phyloP scores from a whole-genome alignment of 495 filamentous ascomycete genomes.

The Xanthoparmelia taractica region DNA sequence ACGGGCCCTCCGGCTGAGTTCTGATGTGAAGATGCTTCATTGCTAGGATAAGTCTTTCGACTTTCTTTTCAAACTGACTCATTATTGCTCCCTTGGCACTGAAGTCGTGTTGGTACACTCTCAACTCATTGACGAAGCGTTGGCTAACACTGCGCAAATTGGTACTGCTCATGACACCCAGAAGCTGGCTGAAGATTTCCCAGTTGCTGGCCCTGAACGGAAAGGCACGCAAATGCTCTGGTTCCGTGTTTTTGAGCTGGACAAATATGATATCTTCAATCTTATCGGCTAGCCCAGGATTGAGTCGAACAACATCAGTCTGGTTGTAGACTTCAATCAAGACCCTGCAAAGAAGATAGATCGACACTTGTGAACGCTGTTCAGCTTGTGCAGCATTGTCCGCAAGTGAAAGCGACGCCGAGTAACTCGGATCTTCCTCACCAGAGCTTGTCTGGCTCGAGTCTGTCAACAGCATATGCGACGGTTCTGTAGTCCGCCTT shows the following conservation, averaged over 20 bases:
- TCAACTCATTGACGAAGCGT: slow-evolving; percentile 73
- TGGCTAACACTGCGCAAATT: slow-evolving; percentile 78
- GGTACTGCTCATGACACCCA: slow-evolving; percentile 90
- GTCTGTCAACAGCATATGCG: slow-evolving; percentile 33
- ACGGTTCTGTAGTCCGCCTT: slow-evolving; percentile 50
- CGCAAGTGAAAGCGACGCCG: slow-evolving; percentile 41
- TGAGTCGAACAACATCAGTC: slow-evolving; percentile 72
- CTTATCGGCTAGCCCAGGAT: slow-evolving; percentile 78
- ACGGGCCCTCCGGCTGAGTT: slow-evolving; percentile 58
- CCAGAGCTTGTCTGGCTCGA: slow-evolving; percentile 19
- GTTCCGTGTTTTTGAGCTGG: slow-evolving; percentile 80
- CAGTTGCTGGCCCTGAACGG: slow-evolving; percentile 85
- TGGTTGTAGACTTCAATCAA: slow-evolving; percentile 90
- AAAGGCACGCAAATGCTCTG: slow-evolving; percentile 62
- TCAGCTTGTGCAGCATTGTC: slow-evolving; percentile 68
- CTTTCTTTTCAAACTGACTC: slow-evolving; percentile 64
- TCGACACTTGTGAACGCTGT: slow-evolving; percentile 80
- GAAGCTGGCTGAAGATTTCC: slow-evolving; percentile 81
- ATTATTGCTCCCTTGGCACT: slow-evolving; percentile 50
- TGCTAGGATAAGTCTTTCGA: slow-evolving; percentile 76
- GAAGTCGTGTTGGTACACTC: slow-evolving; percentile 64
- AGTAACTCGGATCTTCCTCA: slow-evolving; percentile 1
- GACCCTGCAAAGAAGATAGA: slow-evolving; percentile 89
- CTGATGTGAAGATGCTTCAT: slow-evolving; percentile 83
- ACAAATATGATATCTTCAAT: slow-evolving; percentile 92